Percentiles rank a stretch among this genome's conserved stretches.
These are phyloP conservation scores for Choiromyces venosus DNA, from an alignment of 495 filamentous ascomycete species.

Conservation along the genomic window DNA sequence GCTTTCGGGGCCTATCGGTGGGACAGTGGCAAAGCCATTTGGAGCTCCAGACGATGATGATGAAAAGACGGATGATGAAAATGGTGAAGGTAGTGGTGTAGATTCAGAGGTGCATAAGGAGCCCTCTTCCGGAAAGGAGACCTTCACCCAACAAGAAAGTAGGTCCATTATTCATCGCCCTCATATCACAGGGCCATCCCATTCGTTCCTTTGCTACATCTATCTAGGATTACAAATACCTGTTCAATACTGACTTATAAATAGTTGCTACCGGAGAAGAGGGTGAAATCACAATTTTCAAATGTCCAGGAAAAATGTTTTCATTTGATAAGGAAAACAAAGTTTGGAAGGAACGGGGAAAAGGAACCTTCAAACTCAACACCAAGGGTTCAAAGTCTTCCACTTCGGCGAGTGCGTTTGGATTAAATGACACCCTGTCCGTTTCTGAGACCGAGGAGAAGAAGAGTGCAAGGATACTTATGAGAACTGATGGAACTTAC, in stretches of 20 bases:
- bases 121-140: constrained; percentile 47
- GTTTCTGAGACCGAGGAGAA: constrained; percentile 37
- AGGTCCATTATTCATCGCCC: constrained; percentile 35
- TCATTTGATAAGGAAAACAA: constrained; percentile 52
- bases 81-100: constrained; percentile 47
- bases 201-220: constrained; percentile 1
- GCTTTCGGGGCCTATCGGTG: constrained; percentile 46
- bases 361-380: constrained; percentile 64
- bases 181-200: not conserved
- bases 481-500: constrained; percentile 63
- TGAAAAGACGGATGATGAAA: constrained; percentile 46
- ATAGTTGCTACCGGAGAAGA: constrained; percentile 65
- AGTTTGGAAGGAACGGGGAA: constrained; percentile 65
- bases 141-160: constrained; percentile 58
- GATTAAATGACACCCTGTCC: constrained; percentile 20
- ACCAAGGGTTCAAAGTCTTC: constrained; percentile 43
- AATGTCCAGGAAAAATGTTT: constrained; percentile 61
- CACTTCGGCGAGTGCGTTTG: constrained; percentile 8
- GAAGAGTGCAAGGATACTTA: constrained; percentile 55
- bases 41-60: constrained; percentile 51
- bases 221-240: not conserved
- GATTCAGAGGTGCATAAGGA: constrained; percentile 49
- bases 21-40: constrained; percentile 51
- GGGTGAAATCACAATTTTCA: constrained; percentile 47
- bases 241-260: constrained; percentile 34